A percentile compares a stretch with the other conserved stretches of the same genome.
These are phyloP conservation scores for Passiflora organensis DNA, from an alignment of 345 rosid species.

Conservation along the genomic window DNA sequence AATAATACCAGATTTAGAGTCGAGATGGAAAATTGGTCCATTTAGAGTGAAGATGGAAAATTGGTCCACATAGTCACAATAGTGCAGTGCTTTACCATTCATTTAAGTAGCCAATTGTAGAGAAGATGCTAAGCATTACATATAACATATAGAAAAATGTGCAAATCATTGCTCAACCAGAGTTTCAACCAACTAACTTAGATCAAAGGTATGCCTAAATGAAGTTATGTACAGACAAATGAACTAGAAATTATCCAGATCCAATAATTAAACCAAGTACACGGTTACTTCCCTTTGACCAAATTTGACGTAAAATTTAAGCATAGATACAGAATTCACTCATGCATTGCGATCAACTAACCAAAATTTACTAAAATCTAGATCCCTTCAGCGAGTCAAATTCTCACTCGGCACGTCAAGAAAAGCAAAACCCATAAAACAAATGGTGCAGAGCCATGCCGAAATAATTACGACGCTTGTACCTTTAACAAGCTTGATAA, in stretches of 20 bases:
- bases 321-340: neutral
- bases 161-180: constrained; percentile 2
- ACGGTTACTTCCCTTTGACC: neutral
- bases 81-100: too few relatives aligned
- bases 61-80: too few relatives aligned
- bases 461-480: neutral
- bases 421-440: constrained; percentile 7
- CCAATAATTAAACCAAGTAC: neutral
- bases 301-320: too few relatives aligned
- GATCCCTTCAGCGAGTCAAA: too few relatives aligned
- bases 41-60: too few relatives aligned
- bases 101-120: too few relatives aligned
- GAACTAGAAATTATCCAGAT: constrained; percentile 1
- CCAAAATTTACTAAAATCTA: neutral
- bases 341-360: neutral
- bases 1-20: too few relatives aligned
- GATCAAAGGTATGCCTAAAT: neutral
- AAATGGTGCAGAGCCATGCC: too few relatives aligned
- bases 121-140: too few relatives aligned
- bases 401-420: neutral
- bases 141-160: too few relatives aligned
- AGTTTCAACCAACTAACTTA: neutral
- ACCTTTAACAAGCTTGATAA: constrained; percentile 88
- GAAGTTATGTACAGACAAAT: neutral
- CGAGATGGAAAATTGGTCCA: too few relatives aligned